Evolutionary conservation across 2,329 filamentous ascomycete genomes (phyloP).

Genomic region (Apiospora koreana): DNA sequence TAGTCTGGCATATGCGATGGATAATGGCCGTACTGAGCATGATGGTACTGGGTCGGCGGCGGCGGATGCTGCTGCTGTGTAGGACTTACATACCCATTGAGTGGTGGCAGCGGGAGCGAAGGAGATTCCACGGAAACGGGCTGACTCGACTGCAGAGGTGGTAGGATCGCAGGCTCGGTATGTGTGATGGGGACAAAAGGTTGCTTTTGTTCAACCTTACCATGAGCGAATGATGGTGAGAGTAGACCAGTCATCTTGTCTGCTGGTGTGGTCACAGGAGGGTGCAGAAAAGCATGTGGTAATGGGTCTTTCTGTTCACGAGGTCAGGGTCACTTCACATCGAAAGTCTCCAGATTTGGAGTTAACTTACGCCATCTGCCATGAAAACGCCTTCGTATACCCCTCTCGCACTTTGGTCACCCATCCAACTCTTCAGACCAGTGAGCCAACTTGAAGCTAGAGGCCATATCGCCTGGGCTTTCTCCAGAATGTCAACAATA

Average conservation of each 20-base stretch:
- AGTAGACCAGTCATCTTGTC: conserved; percentile 15
- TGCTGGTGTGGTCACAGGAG: conserved; percentile 12
- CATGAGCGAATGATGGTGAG: not conserved
- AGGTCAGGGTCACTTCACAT: not conserved
- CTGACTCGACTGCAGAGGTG: conserved; percentile 10
- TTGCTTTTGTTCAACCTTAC: not conserved
- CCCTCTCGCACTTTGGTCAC: conserved; percentile 41
- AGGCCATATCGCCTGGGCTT: conserved; percentile 54
- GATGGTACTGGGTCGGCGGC: not conserved
- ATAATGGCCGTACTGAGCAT: not conserved
- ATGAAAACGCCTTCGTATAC: conserved; percentile 46
- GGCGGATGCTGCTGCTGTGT: not conserved
- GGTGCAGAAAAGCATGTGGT: conserved; percentile 15
- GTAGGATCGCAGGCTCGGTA: not conserved
- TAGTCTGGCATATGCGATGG: not conserved
- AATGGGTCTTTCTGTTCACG: conserved; percentile 14
- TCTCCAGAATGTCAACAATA: conserved; percentile 46
- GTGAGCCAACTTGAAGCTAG: conserved; percentile 55
- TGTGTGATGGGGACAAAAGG: not conserved
- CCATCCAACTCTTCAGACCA: conserved; percentile 48
- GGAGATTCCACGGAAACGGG: conserved; percentile 3
- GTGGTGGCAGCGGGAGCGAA: conserved; percentile 15
- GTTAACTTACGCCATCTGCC: conserved; percentile 46
- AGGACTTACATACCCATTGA: conserved; percentile 8
- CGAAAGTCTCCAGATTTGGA: not conserved